Percentiles rank a stretch among this genome's conserved stretches.
Conservation (phyloP, 2,329 filamentous ascomycete genomes). For the Microsporum canis region DNA sequence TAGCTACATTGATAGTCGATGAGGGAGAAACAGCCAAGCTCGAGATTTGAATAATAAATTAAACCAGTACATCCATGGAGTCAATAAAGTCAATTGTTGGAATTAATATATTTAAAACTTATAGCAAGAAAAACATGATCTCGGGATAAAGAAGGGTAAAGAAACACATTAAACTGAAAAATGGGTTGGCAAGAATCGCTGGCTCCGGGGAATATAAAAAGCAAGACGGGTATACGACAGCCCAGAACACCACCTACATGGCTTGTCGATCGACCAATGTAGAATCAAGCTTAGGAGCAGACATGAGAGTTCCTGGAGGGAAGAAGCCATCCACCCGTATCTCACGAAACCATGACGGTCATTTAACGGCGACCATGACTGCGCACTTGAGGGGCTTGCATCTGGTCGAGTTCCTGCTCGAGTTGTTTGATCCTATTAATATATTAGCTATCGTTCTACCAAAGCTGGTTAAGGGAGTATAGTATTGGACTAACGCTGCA, state of each 20-base stretch:
- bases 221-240: conserved; percentile 2
- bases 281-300: not conserved
- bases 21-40: not conserved
- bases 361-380: conserved; percentile 81
- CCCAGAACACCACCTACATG: not conserved
- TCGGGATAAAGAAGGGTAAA: conserved; percentile 1
- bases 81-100: conserved; percentile 5
- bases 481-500: conserved; percentile 46
- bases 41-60: not conserved
- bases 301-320: not conserved
- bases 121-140: conserved; percentile 4
- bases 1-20: not conserved
- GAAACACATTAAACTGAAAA: conserved; percentile 7
- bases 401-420: conserved; percentile 81
- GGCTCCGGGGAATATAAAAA: conserved; percentile 12
- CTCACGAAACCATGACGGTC: not conserved
- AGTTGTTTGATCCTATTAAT: conserved; percentile 38
- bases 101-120: conserved; percentile 5
- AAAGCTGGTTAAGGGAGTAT: not conserved
- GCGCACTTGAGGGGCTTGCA: conserved; percentile 83
- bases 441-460: conserved; percentile 20
- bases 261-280: not conserved
- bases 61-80: not conserved
- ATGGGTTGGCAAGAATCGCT: conserved; percentile 12
- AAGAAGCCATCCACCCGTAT: conserved; percentile 4